Evolutionary conservation across 257 asterid genomes (phyloP).

Genomic region (Nicotiana tabacum): DNA sequence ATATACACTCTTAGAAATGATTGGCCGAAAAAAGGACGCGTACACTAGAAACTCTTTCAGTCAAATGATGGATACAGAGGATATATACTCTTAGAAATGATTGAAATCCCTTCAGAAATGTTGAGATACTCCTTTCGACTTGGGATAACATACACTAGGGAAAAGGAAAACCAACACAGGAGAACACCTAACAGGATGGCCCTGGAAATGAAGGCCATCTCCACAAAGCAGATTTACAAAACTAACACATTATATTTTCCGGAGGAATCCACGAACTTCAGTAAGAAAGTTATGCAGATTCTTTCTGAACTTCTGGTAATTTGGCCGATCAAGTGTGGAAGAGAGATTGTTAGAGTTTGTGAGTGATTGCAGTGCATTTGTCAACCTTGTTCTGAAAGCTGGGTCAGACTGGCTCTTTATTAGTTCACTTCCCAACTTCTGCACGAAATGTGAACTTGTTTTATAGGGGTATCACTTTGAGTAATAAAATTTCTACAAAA

Average conservation of each 20-base stretch:
- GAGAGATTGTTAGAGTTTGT: slow-evolving; percentile 73
- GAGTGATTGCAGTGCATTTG: slow-evolving; percentile 71
- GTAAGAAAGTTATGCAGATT: slow-evolving; percentile 64
- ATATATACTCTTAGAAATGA: neutral
- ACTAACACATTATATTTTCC: slow-evolving; percentile 39
- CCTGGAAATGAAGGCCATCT: neutral
- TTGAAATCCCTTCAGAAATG: neutral
- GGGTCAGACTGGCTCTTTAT: slow-evolving; percentile 63
- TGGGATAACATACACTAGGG: neutral
- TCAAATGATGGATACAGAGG: neutral
- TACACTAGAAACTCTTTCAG: neutral
- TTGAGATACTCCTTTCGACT: neutral
- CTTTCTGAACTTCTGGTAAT: slow-evolving; percentile 83
- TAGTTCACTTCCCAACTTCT: slow-evolving; percentile 70
- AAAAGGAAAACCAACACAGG: neutral
- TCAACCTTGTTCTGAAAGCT: slow-evolving; percentile 56
- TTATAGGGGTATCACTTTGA: neutral
- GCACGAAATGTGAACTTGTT: slow-evolving; percentile 24
- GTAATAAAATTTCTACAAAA: neutral
- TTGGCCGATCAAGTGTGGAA: slow-evolving; percentile 66
- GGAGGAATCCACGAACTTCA: slow-evolving; percentile 94
- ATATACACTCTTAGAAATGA: neutral
- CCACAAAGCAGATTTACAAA: neutral
- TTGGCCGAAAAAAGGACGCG: neutral
- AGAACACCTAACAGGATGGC: neutral